Conservation (phyloP, 331 rosid genomes). For the Rhamnella rubrinervis region DNA sequence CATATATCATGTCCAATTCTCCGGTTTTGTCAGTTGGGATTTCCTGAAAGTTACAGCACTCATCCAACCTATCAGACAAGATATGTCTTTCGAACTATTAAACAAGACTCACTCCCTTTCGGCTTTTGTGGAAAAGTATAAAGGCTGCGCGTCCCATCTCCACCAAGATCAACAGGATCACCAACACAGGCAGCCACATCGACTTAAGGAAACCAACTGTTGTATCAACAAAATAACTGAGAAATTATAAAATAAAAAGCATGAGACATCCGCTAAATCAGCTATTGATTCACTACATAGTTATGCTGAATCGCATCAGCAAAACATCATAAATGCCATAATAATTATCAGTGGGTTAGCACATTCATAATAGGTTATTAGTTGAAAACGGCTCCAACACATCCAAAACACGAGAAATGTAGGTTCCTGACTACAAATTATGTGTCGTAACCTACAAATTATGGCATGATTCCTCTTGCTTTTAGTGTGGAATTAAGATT, state of each 20-base stretch:
- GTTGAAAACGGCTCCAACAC: slow-evolving; percentile 51
- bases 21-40: slow-evolving; percentile 79
- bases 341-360: neutral
- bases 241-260: neutral
- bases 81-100: slow-evolving; percentile 16
- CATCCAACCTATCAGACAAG: slow-evolving; percentile 19
- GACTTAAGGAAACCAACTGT: slow-evolving; percentile 59
- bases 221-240: neutral
- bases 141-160: slow-evolving; percentile 89
- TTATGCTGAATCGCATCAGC: neutral
- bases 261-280: neutral
- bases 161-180: slow-evolving; percentile 68
- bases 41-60: slow-evolving; percentile 43
- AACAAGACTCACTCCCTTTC: slow-evolving; percentile 67
- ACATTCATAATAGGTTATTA: neutral
- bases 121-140: slow-evolving; percentile 79
- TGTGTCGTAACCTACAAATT: no score
- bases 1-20: slow-evolving; percentile 68
- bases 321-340: neutral
- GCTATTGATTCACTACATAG: neutral
- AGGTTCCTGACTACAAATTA: no score
- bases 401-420: slow-evolving; percentile 73
- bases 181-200: slow-evolving; percentile 63
- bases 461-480: slow-evolving; percentile 9
- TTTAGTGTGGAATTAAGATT: no score